A percentile compares a stretch with the other conserved stretches of the same genome.
Evolutionary conservation across 768 basidiomycete species (phyloP).

Genomic region (Rhodosporidiobolus sp.): DNA sequence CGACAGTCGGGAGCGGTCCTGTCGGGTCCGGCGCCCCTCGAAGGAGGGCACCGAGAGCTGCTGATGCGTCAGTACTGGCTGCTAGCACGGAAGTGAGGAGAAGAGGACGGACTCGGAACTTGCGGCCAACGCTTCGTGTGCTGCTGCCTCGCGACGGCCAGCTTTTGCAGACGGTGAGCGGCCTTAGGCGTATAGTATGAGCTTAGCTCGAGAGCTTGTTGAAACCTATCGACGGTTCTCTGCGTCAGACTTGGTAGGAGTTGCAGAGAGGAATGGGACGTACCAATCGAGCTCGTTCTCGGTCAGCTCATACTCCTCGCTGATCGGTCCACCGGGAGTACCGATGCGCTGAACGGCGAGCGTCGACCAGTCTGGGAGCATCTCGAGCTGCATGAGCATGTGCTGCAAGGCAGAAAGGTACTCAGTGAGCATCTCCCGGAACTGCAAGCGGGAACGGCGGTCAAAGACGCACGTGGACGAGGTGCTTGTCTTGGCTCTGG

Average conservation of each 20-base stretch:
- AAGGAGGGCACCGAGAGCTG: conserved; percentile 3
- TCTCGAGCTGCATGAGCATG: conserved; percentile 36
- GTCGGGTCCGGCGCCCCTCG: not conserved
- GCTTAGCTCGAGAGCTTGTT: conserved; percentile 31
- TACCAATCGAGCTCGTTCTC: conserved; percentile 33
- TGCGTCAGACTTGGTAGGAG: not conserved
- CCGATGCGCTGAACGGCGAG: conserved; percentile 21
- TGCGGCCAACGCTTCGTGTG: not conserved
- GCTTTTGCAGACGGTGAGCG: conserved; percentile 7
- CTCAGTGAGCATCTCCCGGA: not conserved
- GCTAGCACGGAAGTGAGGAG: not conserved
- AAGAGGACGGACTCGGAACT: not conserved
- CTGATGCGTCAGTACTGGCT: not conserved
- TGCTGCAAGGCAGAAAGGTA: conserved; percentile 10
- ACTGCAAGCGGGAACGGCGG: not conserved
- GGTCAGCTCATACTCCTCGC: conserved; percentile 26
- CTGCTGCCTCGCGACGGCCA: not conserved
- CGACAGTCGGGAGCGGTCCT: not conserved
- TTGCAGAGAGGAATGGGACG: not conserved
- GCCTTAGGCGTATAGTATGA: conserved; percentile 36
- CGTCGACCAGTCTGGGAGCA: conserved; percentile 23
- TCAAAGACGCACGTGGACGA: conserved; percentile 22
- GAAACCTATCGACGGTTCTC: not conserved
- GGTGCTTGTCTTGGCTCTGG: conserved; percentile 33
- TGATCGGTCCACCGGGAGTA: conserved; percentile 2